Percentiles rank a stretch among this genome's conserved stretches.
Conservation (phyloP, 441 rosid species). For the Hura crepitans region DNA sequence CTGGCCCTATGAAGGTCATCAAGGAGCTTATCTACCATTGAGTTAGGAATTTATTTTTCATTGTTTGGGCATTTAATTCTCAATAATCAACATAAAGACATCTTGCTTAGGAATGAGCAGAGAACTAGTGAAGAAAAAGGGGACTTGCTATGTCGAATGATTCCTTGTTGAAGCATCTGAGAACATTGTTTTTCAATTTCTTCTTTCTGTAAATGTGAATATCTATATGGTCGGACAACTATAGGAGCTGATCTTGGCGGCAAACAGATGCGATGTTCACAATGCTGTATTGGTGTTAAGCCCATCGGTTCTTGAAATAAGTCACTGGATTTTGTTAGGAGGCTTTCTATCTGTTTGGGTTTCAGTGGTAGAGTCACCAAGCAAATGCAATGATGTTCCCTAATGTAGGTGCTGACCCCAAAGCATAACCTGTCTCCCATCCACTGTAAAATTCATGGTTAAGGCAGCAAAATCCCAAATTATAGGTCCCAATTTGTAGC, state of each 20-base stretch:
- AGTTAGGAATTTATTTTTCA: too few relatives aligned
- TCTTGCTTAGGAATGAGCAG: too few relatives aligned
- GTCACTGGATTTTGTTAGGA: neutral
- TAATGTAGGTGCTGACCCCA: accelerated
- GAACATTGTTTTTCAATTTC: constrained; percentile 1
- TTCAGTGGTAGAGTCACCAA: too few relatives aligned
- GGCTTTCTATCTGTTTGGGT: neutral
- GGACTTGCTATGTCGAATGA: neutral
- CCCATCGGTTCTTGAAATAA: neutral
- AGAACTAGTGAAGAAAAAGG: too few relatives aligned
- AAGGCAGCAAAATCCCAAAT: neutral
- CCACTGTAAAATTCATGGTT: neutral
- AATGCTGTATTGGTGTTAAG: neutral
- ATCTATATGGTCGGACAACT: neutral
- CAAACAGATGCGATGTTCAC: neutral
- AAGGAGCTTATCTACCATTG: too few relatives aligned
- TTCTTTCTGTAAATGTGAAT: neutral
- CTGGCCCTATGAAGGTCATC: too few relatives aligned
- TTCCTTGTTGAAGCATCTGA: neutral
- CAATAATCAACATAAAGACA: too few relatives aligned
- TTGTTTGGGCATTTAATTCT: too few relatives aligned
- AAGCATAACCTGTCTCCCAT: neutral
- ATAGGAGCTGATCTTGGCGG: neutral
- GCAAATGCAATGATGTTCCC: neutral
- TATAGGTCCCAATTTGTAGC: neutral